Conservation (phyloP, 768 basidiomycete species). For the Termitomyces sp. region DNA sequence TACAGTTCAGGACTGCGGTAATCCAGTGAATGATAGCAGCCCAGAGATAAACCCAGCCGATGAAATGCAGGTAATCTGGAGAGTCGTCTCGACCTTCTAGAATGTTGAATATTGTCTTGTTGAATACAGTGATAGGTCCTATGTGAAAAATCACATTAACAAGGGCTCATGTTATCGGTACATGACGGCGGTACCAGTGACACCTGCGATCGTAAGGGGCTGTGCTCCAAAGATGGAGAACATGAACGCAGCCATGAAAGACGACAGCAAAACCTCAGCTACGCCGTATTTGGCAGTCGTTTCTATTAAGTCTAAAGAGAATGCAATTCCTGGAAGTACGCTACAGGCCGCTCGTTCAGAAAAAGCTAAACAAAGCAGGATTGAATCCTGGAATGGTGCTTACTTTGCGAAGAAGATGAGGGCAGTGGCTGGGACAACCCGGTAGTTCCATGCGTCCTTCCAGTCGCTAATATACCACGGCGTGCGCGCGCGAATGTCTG, state of each 20-base stretch:
- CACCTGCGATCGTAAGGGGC: conserved; percentile 88
- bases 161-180: background rate
- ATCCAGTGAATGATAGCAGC: conserved; percentile 83
- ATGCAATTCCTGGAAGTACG: conserved; percentile 87
- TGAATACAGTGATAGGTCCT: conserved; percentile 91
- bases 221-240: conserved; percentile 88
- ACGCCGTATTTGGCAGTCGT: conserved; percentile 89
- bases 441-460: conserved; percentile 89
- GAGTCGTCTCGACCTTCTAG: conserved; percentile 48
- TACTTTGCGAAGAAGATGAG: conserved; percentile 86
- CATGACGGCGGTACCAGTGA: conserved; percentile 52
- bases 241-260: conserved; percentile 86
- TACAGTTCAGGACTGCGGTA: conserved; percentile 74
- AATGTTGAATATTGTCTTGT: conserved; percentile 84
- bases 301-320: conserved; percentile 88
- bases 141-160: background rate
- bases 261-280: conserved; percentile 74
- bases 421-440: conserved; percentile 81
- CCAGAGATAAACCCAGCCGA: conserved; percentile 94
- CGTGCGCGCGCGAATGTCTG: conserved; percentile 62
- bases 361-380: background rate
- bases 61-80: conserved; percentile 77
- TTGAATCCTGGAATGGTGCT: conserved; percentile 13
- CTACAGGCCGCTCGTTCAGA: conserved; percentile 25
- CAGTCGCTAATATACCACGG: conserved; percentile 87